Evolutionary conservation across 208 protist genomes (phyloP).

Genomic region (Herpetomonas tarakana): DNA sequence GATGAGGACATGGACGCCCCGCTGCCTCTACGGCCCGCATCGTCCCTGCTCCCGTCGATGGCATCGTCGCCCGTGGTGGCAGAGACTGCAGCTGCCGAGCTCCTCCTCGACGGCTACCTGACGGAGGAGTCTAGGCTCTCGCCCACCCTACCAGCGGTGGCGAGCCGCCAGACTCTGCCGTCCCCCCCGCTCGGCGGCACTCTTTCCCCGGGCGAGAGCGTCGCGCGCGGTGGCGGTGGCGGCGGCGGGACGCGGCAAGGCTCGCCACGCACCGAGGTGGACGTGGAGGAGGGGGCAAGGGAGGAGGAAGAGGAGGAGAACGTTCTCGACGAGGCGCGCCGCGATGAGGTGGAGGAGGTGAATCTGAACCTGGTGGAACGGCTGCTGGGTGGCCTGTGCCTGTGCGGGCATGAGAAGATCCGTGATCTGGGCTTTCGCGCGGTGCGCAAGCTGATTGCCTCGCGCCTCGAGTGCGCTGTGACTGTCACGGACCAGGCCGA

Average conservation of each 20-base stretch:
- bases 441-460: background rate
- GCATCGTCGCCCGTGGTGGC: background rate
- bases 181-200: no score
- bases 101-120: background rate
- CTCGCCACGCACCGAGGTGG: background rate
- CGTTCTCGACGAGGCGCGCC: background rate
- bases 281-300: background rate
- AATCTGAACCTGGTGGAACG: background rate
- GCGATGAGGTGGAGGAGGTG: slow-evolving; percentile 2
- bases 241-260: no score
- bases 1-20: background rate
- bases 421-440: slow-evolving; percentile 1
- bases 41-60: background rate
- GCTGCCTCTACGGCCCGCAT: background rate
- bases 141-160: background rate
- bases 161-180: background rate
- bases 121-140: background rate
- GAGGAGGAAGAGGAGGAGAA: background rate
- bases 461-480: background rate
- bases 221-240: background rate
- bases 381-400: background rate
- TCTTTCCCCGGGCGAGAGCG: no score
- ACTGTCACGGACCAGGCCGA: background rate
- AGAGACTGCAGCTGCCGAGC: background rate
- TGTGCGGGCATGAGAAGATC: background rate